Base-by-base conservation (phyloP, 2,329 filamentous ascomycete genomes). In the Teratosphaeriaceae sp. region DNA sequence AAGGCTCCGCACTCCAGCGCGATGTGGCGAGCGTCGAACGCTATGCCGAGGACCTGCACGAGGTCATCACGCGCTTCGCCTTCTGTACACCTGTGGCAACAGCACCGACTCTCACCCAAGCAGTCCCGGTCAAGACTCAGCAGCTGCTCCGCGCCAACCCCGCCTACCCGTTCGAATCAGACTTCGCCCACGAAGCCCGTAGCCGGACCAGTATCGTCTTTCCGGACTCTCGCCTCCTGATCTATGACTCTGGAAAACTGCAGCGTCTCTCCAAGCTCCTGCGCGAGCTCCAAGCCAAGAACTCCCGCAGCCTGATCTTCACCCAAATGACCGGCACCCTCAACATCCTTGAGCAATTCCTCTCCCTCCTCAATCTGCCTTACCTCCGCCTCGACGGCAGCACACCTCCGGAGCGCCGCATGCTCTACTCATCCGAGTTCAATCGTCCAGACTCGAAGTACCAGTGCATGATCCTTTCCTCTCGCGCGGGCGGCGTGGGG, bases 291-390 rank as follows among this genome's bases (percentile, higher is more conserved):
- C 89, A 97, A 66, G 79, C 85, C 2, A 88, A 88, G 29, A 88
- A 89, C 1, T 92, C 97, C 59, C 86, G 94, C 6, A 92, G 88
- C 8, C 74, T 99, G 39, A 98, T 99, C 62, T 99, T 99, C 65
- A 97, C 94, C 0, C 92, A 99, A 60, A 98, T 99, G 92, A 97
- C 92, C 36, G 95, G 94, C 63, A 92, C 97, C 35, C 75, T 99
- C 15, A 90, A 99, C 63, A 94, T 99, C 43, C 75, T 99, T 2
- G 92, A 99, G 64, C 88, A 92, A 54, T 98, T 98, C 61, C 78
- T 98, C 54, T 97, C 96, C 60, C 96, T 98, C 39, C 90, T 98
- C 57, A 90, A 90, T 0, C 87, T 97, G 69, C 92, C 94, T 43
- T 99, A 99, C 61, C 77, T 98, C 15, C 88, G 92, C 16, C 78